Evolutionary conservation across 768 basidiomycete genomes (phyloP).

Genomic region (Lactarius pseudohatsudake): DNA sequence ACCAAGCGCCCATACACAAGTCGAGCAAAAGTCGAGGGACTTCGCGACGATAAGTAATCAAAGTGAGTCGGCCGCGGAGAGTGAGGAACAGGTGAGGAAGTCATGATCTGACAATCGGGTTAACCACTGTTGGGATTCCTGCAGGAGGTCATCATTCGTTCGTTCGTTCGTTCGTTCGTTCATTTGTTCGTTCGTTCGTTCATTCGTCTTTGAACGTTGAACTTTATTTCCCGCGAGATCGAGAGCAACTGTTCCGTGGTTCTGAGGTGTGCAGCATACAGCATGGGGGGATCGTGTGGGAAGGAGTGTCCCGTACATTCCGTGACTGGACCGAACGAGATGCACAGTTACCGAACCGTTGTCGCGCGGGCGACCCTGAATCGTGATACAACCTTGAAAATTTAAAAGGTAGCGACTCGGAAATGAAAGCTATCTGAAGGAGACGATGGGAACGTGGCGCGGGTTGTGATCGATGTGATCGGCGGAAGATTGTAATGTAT

Average conservation of each 20-base stretch:
- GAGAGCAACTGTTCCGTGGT: neutral
- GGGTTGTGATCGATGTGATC: neutral
- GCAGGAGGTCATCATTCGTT: neutral
- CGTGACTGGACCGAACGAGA: neutral
- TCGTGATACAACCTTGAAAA: neutral
- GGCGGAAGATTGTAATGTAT: neutral
- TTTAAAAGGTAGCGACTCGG: neutral
- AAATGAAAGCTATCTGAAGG: neutral
- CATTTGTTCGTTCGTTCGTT: too few relatives aligned
- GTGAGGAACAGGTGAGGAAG: neutral
- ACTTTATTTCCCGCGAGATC: neutral
- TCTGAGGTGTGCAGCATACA: neutral
- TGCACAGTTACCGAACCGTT: neutral
- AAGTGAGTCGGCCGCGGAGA: neutral
- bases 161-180: too few relatives aligned
- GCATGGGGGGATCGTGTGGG: neutral
- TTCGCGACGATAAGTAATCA: neutral
- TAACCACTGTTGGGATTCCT: neutral
- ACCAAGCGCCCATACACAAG: neutral
- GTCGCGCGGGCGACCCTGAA: neutral
- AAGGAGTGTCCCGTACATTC: neutral
- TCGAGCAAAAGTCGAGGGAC: neutral
- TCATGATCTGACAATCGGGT: neutral
- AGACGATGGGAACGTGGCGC: neutral
- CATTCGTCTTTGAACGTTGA: too few relatives aligned